Percentiles rank a stretch among this genome's conserved stretches.
Conservation (phyloP, 768 basidiomycete genomes). For the Suillus ampliporus region DNA sequence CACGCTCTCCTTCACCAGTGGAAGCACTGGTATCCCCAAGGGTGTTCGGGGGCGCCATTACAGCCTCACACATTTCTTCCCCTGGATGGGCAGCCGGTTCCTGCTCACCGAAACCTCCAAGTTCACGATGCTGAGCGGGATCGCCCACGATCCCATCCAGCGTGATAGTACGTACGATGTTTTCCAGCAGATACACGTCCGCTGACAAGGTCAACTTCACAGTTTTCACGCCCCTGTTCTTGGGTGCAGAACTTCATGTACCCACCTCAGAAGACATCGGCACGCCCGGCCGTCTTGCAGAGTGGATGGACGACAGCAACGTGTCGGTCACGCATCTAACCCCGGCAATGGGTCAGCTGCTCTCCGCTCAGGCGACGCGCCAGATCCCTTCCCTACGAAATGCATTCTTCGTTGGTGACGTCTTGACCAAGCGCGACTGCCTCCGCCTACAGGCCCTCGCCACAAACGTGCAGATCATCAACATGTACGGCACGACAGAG, state of each 20-base stretch:
- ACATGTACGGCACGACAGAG: slow-evolving; percentile 99
- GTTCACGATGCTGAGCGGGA: slow-evolving; percentile 99
- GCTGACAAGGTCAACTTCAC: slow-evolving; percentile 14
- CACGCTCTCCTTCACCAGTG: slow-evolving; percentile 95
- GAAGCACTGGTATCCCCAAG: slow-evolving; percentile 97
- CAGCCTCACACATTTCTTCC: slow-evolving; percentile 98
- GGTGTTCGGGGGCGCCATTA: slow-evolving; percentile 97
- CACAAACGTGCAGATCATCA: slow-evolving; percentile 90
- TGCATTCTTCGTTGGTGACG: slow-evolving; percentile 99
- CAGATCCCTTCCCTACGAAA: slow-evolving; percentile 87
- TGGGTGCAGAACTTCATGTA: slow-evolving; percentile 93
- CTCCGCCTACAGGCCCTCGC: slow-evolving; percentile 92
- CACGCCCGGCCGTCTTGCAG: slow-evolving; percentile 92
- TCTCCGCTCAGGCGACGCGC: slow-evolving; percentile 83
- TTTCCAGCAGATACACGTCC: background rate
- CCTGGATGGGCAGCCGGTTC: slow-evolving; percentile 96
- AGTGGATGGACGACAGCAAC: slow-evolving; percentile 95
- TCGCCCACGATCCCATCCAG: slow-evolving; percentile 99
- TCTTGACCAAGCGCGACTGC: slow-evolving; percentile 98
- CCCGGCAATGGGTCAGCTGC: slow-evolving; percentile 98
- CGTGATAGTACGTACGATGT: slow-evolving; percentile 83
- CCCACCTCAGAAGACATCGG: slow-evolving; percentile 98
- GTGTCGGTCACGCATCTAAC: slow-evolving; percentile 98
- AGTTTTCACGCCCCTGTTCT: slow-evolving; percentile 99
- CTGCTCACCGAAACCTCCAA: slow-evolving; percentile 72